Conservation (phyloP, 1,284 basidiomycete species). For the Fomitiporia mediterranea region DNA sequence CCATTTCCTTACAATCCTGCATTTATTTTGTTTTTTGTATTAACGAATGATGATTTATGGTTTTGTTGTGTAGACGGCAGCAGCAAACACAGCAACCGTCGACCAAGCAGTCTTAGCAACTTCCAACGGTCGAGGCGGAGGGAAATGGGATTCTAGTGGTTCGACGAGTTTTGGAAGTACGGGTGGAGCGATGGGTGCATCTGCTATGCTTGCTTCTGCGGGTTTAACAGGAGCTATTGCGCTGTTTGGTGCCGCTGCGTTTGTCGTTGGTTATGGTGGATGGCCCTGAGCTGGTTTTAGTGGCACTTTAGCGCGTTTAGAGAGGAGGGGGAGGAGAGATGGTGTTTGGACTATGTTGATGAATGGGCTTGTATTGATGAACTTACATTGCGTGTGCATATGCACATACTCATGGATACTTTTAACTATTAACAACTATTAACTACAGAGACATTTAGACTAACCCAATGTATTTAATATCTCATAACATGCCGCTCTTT, state of each 20-base stretch:
- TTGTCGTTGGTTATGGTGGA: neutral
- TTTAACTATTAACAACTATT: too few species aligned
- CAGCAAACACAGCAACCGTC: slow-evolving; percentile 42
- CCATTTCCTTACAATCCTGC: neutral
- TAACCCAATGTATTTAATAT: too few species aligned
- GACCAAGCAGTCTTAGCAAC: slow-evolving; percentile 38
- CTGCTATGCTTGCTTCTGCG: slow-evolving; percentile 10
- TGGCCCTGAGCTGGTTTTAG: slow-evolving; percentile 6
- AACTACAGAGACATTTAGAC: too few species aligned
- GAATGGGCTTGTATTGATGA: too few species aligned
- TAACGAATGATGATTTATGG: neutral
- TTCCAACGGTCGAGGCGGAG: slow-evolving; percentile 46
- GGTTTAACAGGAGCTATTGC: slow-evolving; percentile 8
- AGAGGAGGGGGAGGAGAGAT: too few species aligned
- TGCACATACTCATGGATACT: too few species aligned
- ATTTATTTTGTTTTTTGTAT: neutral
- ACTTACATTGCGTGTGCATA: too few species aligned
- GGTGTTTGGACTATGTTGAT: too few species aligned
- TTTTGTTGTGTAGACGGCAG: slow-evolving; percentile 36
- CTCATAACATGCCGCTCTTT: too few species aligned
- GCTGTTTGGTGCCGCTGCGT: slow-evolving; percentile 9
- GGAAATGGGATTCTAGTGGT: slow-evolving; percentile 30
- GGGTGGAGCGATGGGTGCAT: slow-evolving; percentile 14
- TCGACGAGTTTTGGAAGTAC: slow-evolving; percentile 45
- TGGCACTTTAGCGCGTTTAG: too few species aligned